These are phyloP conservation scores for Rhipidocladum racemiflorum DNA, from an alignment of 176 grass and related monocot species.

Conservation along the genomic window DNA sequence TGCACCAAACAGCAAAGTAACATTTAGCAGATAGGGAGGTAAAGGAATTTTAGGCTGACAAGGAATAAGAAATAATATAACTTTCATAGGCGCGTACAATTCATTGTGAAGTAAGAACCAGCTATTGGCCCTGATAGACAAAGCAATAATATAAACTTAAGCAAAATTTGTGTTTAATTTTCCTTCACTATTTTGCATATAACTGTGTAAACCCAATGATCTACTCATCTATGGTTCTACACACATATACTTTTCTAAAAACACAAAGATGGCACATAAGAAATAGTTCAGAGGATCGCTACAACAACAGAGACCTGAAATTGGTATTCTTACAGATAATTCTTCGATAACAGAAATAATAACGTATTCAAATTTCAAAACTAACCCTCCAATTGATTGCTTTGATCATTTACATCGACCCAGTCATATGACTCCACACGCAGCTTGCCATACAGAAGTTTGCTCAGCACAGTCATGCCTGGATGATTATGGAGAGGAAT, in stretches of 20 bases:
- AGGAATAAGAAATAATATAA: not conserved
- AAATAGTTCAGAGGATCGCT: not conserved
- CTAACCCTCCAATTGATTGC: constrained; percentile 36
- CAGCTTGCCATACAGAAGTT: constrained; percentile 75
- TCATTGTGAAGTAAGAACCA: not conserved
- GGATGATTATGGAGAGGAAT: constrained; percentile 95
- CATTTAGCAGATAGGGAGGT: not conserved
- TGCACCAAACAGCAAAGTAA: not conserved
- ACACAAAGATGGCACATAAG: not conserved
- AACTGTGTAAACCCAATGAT: not conserved
- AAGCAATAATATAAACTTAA: not conserved
- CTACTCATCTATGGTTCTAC: not conserved
- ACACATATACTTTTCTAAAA: not conserved
- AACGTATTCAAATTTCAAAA: constrained; percentile 24
- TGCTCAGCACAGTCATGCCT: constrained; percentile 87
- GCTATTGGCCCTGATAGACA: not conserved
- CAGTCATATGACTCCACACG: constrained; percentile 85
- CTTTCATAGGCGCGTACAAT: not conserved
- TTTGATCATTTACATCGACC: constrained; percentile 44
- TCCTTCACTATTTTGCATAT: not conserved
- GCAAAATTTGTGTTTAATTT: not conserved
- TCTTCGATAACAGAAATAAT: not conserved
- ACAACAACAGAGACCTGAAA: not conserved
- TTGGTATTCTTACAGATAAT: not conserved
- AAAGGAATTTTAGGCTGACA: not conserved